Conservation (phyloP, 2,329 filamentous ascomycete species). For the Colletotrichum eleusines region DNA sequence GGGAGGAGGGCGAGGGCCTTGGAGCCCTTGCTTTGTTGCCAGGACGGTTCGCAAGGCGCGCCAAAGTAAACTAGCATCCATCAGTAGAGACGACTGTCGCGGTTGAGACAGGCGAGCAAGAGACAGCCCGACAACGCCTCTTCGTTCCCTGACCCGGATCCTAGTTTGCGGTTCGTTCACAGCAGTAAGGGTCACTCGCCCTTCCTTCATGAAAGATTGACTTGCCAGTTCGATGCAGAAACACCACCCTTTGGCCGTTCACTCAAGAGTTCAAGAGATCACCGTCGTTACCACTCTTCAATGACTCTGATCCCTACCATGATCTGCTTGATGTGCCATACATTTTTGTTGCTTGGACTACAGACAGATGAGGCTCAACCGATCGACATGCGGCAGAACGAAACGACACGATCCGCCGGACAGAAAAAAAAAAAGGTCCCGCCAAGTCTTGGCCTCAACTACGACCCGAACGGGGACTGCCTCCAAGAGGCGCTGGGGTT, state of each 20-base stretch:
- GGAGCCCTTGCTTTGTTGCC: neutral
- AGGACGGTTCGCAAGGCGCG: neutral
- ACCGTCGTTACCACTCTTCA: neutral
- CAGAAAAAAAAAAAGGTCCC: too few species aligned
- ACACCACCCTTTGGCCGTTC: neutral
- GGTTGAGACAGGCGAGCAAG: neutral
- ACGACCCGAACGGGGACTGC: neutral
- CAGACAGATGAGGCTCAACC: neutral
- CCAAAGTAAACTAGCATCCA: neutral
- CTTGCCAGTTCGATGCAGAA: neutral
- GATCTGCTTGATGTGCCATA: neutral
- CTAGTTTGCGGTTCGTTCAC: neutral
- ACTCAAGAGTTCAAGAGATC: neutral
- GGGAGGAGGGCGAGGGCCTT: too few species aligned
- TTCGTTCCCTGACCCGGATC: neutral
- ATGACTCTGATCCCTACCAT: too few species aligned
- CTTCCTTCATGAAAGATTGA: neutral
- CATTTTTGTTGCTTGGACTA: neutral
- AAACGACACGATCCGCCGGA: neutral
- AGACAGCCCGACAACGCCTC: too few species aligned
- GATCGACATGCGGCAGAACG: neutral
- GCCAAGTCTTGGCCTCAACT: neutral
- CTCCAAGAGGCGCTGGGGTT: neutral
- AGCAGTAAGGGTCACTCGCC: neutral
- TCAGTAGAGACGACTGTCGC: neutral